Base-by-base conservation (phyloP, 192 early-diverging fungal species). In the Bifiguratus adelaidae region DNA sequence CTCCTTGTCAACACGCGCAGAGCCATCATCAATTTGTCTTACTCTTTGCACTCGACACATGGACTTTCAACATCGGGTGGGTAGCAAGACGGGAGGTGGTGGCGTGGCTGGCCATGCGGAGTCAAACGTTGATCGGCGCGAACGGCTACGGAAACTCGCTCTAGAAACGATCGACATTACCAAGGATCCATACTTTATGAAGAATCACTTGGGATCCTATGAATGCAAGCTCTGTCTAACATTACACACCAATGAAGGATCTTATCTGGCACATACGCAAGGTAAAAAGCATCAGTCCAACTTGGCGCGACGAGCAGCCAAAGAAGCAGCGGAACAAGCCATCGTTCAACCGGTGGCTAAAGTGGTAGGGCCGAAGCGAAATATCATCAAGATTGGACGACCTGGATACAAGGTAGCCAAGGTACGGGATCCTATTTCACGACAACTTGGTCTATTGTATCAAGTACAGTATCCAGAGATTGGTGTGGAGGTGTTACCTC, bases 201-300 rank as follows among this genome's bases (percentile, higher is more conserved):
- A 89, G 73, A 86, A 91, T 69, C 80, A 95, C 46, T 57, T 83
- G 29, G 81, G 83, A 3, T 85, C 79, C 2, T 81, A 83, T 59
- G 86, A 89, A 50, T 89, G 86, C 63, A 86, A 85, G 60, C 68
- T 89, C 11, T 89, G 87, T 56, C 58, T 89, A 21, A 90, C 88
- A 4, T 67, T 88, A 11, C 88, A 90, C 62, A 88, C 76, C 41
- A 89, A 95, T 58, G 95, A 97, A 53, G 95, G 92, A 1, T 86
- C 83, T 1, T 97, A 97, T 60, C 68, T 97, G 15, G 89, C 92
- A 2, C 95, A 97, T 50, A 96, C 95, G 6, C 95, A 96, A 66
- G 95, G 92, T 46, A 97, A 97, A 53, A 97, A 96, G 70, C 95
- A 97, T 73, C 89, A 92, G 49, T 85, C 88, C 12, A 97, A 97